Conservation (phyloP, 2,329 filamentous ascomycete species). For the Penicillium italicum region DNA sequence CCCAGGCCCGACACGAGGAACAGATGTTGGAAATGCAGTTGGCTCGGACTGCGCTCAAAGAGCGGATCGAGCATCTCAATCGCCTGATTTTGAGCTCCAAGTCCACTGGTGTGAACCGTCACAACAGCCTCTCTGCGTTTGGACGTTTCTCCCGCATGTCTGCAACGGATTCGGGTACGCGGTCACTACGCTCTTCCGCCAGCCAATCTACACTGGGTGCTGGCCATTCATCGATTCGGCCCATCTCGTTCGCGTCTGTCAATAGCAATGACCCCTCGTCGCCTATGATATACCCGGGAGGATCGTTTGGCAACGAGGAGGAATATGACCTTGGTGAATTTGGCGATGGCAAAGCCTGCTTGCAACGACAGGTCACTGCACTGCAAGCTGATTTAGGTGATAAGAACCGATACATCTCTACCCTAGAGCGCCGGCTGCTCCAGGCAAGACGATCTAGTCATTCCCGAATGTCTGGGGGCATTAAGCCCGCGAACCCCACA, state of each 20-base stretch:
- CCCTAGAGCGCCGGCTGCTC: slow-evolving; percentile 83
- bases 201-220: slow-evolving; percentile 57
- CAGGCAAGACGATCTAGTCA: slow-evolving; percentile 89
- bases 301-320: slow-evolving; percentile 40
- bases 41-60: slow-evolving; percentile 89
- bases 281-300: slow-evolving; percentile 30
- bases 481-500: slow-evolving; percentile 62
- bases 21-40: slow-evolving; percentile 99
- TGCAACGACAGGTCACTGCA: slow-evolving; percentile 82
- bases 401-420: slow-evolving; percentile 94
- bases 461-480: slow-evolving; percentile 74
- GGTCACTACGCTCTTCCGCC: slow-evolving; percentile 66
- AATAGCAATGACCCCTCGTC: slow-evolving; percentile 40
- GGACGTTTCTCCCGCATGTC: slow-evolving; percentile 63
- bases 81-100: slow-evolving; percentile 92
- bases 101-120: slow-evolving; percentile 85
- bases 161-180: slow-evolving; percentile 38
- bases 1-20: slow-evolving; percentile 84
- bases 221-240: slow-evolving; percentile 57
- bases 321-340: slow-evolving; percentile 78
- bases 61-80: slow-evolving; percentile 95
- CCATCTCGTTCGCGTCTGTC: slow-evolving; percentile 64
- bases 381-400: slow-evolving; percentile 92
- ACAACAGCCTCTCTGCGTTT: slow-evolving; percentile 66
- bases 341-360: slow-evolving; percentile 78